phyloP scores from a whole-genome alignment of 306 rosid species.

The Casuarina glauca region DNA sequence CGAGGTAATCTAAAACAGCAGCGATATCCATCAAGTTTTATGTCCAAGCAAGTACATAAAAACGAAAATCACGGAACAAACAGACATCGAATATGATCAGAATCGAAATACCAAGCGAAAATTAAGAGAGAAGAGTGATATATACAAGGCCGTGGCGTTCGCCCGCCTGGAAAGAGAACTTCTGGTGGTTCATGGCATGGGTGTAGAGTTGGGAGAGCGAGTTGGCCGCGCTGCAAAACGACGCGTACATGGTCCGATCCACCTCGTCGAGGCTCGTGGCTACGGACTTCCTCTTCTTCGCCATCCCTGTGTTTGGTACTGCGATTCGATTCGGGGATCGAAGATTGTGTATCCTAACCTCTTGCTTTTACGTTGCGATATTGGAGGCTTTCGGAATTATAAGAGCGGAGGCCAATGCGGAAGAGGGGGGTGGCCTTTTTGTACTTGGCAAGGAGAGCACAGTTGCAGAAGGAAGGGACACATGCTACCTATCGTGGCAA shows the following conservation, averaged over 20 bases:
- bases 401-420: neutral
- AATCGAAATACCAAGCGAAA: neutral
- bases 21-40: neutral
- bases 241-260: conserved; percentile 54
- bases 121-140: neutral
- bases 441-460: conserved; percentile 6
- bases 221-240: conserved; percentile 51
- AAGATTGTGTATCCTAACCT: neutral
- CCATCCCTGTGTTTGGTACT: conserved; percentile 22
- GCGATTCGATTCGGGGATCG: neutral
- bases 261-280: conserved; percentile 51
- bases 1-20: neutral
- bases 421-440: conserved; percentile 6
- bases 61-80: neutral
- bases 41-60: too few relatives aligned
- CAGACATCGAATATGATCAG: neutral
- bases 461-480: conserved; percentile 21
- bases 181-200: conserved; percentile 54
- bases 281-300: conserved; percentile 56
- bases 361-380: neutral
- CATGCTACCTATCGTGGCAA: conserved; percentile 29
- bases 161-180: conserved; percentile 56
- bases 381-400: neutral
- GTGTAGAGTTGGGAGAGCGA: conserved; percentile 52
- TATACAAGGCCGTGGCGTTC: conserved; percentile 55